Evolutionary conservation across 352 stramenopile genomes (phyloP).

Genomic region (Nannochloropsis limnetica): DNA sequence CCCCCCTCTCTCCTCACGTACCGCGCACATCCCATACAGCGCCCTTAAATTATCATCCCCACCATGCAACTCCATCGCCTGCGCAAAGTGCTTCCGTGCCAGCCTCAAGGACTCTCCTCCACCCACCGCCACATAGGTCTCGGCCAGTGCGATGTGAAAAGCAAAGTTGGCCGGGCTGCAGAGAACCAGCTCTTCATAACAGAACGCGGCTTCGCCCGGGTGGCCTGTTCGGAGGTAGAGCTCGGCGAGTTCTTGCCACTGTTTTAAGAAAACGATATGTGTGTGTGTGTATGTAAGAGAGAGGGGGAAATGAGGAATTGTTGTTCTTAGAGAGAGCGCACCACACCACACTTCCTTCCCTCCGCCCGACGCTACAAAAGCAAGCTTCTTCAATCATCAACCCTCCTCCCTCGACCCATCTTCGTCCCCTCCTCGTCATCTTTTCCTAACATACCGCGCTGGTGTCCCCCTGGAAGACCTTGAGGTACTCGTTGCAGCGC

Average conservation of each 20-base stretch:
- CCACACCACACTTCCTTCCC: too few species aligned
- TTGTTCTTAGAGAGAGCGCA: too few species aligned
- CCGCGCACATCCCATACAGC: conserved; percentile 7
- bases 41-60: conserved; percentile 13
- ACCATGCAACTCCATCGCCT: conserved; percentile 3
- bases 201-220: background rate
- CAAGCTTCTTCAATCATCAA: too few species aligned
- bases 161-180: background rate
- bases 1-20: background rate
- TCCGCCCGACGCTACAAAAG: too few species aligned
- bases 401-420: background rate
- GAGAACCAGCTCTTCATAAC: conserved; percentile 33
- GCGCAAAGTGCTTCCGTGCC: conserved; percentile 19
- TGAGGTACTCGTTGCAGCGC: conserved; percentile 34
- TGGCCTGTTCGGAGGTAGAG: background rate
- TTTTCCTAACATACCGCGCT: background rate
- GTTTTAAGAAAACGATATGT: background rate
- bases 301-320: too few species aligned
- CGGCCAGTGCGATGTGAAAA: background rate
- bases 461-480: conserved; percentile 34
- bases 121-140: background rate
- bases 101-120: background rate
- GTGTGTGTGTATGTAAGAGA: background rate
- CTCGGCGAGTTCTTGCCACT: conserved; percentile 34
- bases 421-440: background rate